Conservation (phyloP, 345 rosid genomes). For the Brassica cretica region DNA sequence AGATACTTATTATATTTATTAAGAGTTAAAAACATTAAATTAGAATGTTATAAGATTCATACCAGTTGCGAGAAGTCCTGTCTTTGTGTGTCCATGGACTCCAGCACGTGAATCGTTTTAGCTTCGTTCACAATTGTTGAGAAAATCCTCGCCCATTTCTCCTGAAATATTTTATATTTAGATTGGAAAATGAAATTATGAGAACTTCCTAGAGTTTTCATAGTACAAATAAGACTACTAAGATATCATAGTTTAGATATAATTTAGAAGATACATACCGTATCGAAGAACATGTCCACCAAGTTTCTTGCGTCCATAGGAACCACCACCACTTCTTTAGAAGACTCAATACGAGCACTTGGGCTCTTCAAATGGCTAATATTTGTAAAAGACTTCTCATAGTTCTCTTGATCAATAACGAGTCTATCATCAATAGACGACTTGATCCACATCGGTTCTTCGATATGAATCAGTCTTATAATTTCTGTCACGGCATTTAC, state of each 20-base stretch:
- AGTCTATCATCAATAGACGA: constrained; percentile 45
- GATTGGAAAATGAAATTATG: neutral
- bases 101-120: constrained; percentile 49
- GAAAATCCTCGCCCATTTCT: constrained; percentile 62
- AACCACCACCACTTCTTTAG: constrained; percentile 52
- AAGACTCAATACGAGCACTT: constrained; percentile 58
- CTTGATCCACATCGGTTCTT: constrained; percentile 70
- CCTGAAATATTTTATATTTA: constrained; percentile 39
- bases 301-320: constrained; percentile 44
- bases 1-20: neutral
- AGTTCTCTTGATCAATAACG: constrained; percentile 44
- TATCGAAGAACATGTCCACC: constrained; percentile 52
- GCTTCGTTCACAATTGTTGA: constrained; percentile 66
- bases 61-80: constrained; percentile 59
- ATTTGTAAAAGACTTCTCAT: constrained; percentile 48
- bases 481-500: constrained; percentile 53
- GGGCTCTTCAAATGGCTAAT: constrained; percentile 37
- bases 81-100: constrained; percentile 38
- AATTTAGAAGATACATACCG: constrained; percentile 39
- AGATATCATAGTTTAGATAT: neutral
- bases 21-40: neutral
- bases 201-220: neutral
- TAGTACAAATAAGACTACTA: neutral
- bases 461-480: constrained; percentile 40
- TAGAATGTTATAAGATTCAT: neutral